Base-by-base conservation (phyloP, 2,329 filamentous ascomycete genomes). In the Colletotrichum euphorbiae region DNA sequence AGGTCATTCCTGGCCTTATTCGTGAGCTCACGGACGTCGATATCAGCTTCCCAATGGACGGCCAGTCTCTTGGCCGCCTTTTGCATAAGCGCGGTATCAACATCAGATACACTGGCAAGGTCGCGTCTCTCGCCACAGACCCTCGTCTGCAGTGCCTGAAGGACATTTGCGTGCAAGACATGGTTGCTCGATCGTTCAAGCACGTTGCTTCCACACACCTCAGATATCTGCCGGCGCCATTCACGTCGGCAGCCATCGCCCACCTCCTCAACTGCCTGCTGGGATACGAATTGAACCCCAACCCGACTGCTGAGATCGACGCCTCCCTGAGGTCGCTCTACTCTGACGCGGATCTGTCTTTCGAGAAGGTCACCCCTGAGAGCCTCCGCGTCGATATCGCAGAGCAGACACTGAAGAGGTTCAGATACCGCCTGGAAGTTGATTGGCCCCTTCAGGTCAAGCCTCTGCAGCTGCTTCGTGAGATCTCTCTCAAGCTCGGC, bases 51-150 rank as follows among this genome's bases (percentile, higher is more conserved):
- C 96, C 96, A 12, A 98, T 98, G 93, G 97, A 99, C 74, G 96
- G 96, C n/a, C 89, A 92, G 75, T 98, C 95, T 19, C 85, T 99
- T 67, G 93, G 91, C 74, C 90, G 90, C 72, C 87, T 98, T 58
- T 85, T 99, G 76, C 96, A 99, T 84, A 97, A 97, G 85, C 93
- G 95, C 46, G 96, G 96, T 81, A 94, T 99, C 83, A 99, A 99
- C 82, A 87, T 98, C 70, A 89, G 97, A 75, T 99, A 99, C 79
- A 86, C 98, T n/a, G 96, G 96, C 72, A 91, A 90, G 79, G 81
- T 99, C 70, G 91, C 93, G 12, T 84, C 87, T 67, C 85, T 92
- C 58, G 89, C 91, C 73, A 87, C 88, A 72, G 91, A 91, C 63
- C 85, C 88, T 61, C 90, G 93, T 70, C 85, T 98, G 24, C 84